phyloP scores from a whole-genome alignment of 768 basidiomycete species.

The Mrakia gelida region DNA sequence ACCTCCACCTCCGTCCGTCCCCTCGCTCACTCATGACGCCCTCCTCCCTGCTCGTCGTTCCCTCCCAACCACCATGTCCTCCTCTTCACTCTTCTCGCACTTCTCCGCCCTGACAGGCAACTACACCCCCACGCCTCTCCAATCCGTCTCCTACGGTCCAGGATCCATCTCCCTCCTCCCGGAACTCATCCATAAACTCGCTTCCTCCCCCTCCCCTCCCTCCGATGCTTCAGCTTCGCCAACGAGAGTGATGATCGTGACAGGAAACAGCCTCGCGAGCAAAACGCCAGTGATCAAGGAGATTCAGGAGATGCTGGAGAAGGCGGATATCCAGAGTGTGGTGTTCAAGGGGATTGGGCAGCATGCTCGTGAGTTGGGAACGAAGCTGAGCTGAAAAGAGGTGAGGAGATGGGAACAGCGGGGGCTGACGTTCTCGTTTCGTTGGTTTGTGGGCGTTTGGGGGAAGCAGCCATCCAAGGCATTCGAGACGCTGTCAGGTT shows the following conservation, averaged over 20 bases:
- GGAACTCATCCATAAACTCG: conserved; percentile 55
- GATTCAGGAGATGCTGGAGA: conserved; percentile 57
- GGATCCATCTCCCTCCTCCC: conserved; percentile 65
- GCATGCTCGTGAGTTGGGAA: conserved; percentile 34
- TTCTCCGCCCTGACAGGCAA: conserved; percentile 48
- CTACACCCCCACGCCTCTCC: conserved; percentile 65
- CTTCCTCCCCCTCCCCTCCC: conserved; percentile 31
- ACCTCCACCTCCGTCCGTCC: not conserved
- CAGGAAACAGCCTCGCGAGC: conserved; percentile 62
- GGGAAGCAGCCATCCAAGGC: conserved; percentile 32
- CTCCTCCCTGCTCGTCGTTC: not conserved
- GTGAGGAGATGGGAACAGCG: not conserved
- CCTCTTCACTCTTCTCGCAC: not conserved
- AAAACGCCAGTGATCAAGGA: conserved; percentile 65
- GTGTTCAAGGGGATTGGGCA: conserved; percentile 53
- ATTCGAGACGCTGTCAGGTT: conserved; percentile 31
- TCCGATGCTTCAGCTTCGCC: conserved; percentile 42
- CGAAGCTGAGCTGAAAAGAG: not conserved
- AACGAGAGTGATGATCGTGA: conserved; percentile 62
- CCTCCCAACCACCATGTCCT: not conserved
- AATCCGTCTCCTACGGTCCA: conserved; percentile 67
- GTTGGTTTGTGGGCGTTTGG: no score
- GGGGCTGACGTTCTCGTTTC: not conserved
- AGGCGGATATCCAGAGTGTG: conserved; percentile 57
- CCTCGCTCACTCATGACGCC: not conserved